Conservation (phyloP, 805 yeast species). For the Candida ulmi region DNA sequence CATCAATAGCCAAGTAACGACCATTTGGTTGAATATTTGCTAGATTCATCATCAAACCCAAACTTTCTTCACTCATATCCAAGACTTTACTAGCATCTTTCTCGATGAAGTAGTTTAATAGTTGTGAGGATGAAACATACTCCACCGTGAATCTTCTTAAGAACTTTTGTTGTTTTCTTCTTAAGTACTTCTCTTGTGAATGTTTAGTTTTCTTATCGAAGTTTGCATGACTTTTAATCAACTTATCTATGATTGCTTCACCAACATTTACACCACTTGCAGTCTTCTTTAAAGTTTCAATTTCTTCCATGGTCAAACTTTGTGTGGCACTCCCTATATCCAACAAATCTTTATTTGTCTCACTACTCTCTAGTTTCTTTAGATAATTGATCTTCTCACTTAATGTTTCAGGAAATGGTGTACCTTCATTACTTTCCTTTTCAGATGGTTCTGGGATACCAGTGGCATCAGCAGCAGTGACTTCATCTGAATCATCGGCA, state of each 20-base stretch:
- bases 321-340: conserved; percentile 71
- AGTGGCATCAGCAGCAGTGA: conserved; percentile 5
- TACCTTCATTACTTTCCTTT: conserved; percentile 32
- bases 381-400: conserved; percentile 21
- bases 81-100: conserved; percentile 61
- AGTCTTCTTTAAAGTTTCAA: conserved; percentile 72
- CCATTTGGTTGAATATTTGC: conserved; percentile 91
- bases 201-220: conserved; percentile 85
- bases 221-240: conserved; percentile 78
- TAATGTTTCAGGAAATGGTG: conserved; percentile 22
- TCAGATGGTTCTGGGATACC: conserved; percentile 17
- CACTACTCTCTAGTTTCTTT: conserved; percentile 38
- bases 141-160: conserved; percentile 81
- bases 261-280: conserved; percentile 60
- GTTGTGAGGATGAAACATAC: conserved; percentile 61
- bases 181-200: conserved; percentile 88
- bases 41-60: conserved; percentile 70
- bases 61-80: conserved; percentile 80
- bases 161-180: conserved; percentile 89
- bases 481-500: conserved; percentile 23
- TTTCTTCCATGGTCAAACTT: conserved; percentile 69
- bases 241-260: conserved; percentile 71
- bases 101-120: conserved; percentile 69
- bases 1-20: conserved; percentile 80
- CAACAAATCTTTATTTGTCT: conserved; percentile 58